Percentiles rank a stretch among this genome's conserved stretches.
Conservation (phyloP, 768 basidiomycete species). For the Clathrus columnatus region DNA sequence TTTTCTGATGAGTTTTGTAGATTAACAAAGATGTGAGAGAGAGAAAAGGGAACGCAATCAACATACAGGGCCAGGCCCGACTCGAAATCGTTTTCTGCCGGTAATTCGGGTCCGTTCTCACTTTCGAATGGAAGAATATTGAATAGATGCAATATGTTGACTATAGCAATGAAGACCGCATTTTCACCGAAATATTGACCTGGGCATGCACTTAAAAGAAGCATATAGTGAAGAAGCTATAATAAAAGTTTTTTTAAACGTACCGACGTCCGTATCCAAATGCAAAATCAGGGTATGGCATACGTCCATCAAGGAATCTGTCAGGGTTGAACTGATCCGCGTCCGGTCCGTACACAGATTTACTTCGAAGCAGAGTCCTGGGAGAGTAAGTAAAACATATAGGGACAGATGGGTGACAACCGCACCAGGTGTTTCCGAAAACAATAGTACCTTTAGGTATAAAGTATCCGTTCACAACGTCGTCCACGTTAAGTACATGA, state of each 20-base stretch:
- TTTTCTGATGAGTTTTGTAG: not conserved
- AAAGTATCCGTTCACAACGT: not conserved
- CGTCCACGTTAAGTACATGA: not conserved
- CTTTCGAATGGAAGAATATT: not conserved
- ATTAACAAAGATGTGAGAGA: not conserved
- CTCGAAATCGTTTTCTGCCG: not conserved
- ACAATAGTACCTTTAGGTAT: no score
- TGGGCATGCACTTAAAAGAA: not conserved
- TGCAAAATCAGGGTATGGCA: not conserved
- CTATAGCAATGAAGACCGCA: not conserved
- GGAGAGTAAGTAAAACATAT: no score
- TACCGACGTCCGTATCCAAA: not conserved
- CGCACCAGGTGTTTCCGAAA: not conserved
- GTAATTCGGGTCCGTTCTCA: not conserved
- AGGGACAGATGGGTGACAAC: no score
- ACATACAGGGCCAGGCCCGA: not conserved
- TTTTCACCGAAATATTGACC: not conserved
- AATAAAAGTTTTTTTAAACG: not conserved
- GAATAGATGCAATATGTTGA: not conserved
- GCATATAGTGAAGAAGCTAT: not conserved
- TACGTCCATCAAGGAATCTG: not conserved
- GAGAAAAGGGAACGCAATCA: not conserved
- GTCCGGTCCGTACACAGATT: not conserved
- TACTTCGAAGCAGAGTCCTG: no score
- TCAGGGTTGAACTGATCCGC: not conserved